Conservation (phyloP, 768 basidiomycete genomes). For the Rhodotorula sphaerocarpa region DNA sequence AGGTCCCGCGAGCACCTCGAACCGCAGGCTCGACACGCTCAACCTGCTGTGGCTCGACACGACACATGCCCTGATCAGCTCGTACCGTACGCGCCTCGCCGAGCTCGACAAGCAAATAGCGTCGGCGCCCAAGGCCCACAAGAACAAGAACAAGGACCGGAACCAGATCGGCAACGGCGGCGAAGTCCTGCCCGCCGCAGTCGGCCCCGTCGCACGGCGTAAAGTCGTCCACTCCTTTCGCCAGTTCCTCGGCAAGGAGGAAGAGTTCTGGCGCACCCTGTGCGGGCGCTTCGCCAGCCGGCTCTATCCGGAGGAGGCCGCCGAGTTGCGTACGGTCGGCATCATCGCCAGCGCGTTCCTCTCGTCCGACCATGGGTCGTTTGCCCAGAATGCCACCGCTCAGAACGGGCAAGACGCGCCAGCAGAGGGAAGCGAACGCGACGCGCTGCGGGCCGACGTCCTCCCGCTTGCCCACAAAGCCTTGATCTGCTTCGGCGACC, state of each 20-base stretch:
- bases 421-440: constrained; percentile 37
- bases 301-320: constrained; percentile 1
- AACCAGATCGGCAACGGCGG: constrained; percentile 2
- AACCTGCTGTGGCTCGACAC: constrained; percentile 88
- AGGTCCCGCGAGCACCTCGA: constrained; percentile 51
- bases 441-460: constrained; percentile 45
- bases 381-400: background rate
- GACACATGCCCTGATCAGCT: constrained; percentile 71
- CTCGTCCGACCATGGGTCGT: background rate
- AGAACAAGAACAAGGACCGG: constrained; percentile 7
- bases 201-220: constrained; percentile 61
- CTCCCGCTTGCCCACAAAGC: constrained; percentile 77
- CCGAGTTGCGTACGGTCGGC: constrained; percentile 52
- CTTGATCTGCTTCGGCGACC: constrained; percentile 84
- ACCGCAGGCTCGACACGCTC: constrained; percentile 69
- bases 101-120: constrained; percentile 53
- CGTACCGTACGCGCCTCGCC: constrained; percentile 68
- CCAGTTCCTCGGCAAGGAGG: constrained; percentile 79
- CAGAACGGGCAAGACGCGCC: too few relatives aligned
- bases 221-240: constrained; percentile 80
- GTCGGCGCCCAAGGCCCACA: constrained; percentile 14
- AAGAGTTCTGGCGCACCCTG: constrained; percentile 80
- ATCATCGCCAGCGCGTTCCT: constrained; percentile 41
- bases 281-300: constrained; percentile 57
- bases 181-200: constrained; percentile 8